phyloP scores from a whole-genome alignment of 1,284 basidiomycete species.

The Cutaneotrichosporon dermatis region DNA sequence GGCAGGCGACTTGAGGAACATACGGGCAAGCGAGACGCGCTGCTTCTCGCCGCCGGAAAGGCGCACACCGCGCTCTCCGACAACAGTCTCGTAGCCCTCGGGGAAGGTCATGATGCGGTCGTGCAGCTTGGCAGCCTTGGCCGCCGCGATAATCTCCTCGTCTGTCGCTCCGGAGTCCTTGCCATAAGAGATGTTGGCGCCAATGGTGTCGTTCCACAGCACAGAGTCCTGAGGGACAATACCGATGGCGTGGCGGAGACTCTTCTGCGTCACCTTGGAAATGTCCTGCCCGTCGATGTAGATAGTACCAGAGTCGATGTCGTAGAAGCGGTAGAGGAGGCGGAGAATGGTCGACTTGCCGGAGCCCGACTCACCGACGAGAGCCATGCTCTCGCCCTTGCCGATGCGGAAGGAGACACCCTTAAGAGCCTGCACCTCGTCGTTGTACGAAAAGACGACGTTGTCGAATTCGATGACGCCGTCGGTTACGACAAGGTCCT shows the following conservation, averaged over 20 bases:
- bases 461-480: constrained; percentile 92
- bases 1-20: constrained; percentile 86
- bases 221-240: constrained; percentile 98
- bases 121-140: constrained; percentile 80
- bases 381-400: constrained; percentile 89
- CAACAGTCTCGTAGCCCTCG: constrained; percentile 75
- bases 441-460: constrained; percentile 82
- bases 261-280: constrained; percentile 65
- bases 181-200: constrained; percentile 93
- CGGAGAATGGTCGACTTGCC: constrained; percentile 95
- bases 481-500: constrained; percentile 66
- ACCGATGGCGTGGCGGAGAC: constrained; percentile 72
- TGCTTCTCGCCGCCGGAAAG: constrained; percentile 92
- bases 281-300: constrained; percentile 76
- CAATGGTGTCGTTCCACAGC: constrained; percentile 88
- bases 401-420: constrained; percentile 84
- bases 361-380: constrained; percentile 93
- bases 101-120: constrained; percentile 73
- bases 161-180: constrained; percentile 71
- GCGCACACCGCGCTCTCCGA: constrained; percentile 93
- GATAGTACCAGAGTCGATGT: constrained; percentile 73
- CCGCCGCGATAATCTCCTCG: constrained; percentile 79
- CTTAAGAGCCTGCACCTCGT: constrained; percentile 79
- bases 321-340: constrained; percentile 90
- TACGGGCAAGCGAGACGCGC: constrained; percentile 83